Base-by-base conservation (phyloP, 306 rosid species). In the Bauhinia variegata region DNA sequence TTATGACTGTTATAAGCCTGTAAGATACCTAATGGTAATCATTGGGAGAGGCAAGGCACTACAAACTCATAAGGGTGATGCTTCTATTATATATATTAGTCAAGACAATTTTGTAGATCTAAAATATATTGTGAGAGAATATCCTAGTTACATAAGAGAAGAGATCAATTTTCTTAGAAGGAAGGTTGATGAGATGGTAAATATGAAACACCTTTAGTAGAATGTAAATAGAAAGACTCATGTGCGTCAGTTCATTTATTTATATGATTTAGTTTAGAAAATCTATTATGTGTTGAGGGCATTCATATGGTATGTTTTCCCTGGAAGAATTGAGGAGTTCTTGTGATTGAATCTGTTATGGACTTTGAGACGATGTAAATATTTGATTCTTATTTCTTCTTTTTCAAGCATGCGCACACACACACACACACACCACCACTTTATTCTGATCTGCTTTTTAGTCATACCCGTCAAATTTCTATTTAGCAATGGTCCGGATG, bases 401-500 rank as follows among this genome's bases (percentile, higher is more conserved):
- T 66, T 65, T 65, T 9, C 54, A 44, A n/a, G n/a, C 41, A 55
- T 8, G 18, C 42, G 50, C 34, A 53, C 39, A 23, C 2, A 23
- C 2, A 23, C 2, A 23, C 2, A 23, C 2, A 23, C 2, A 23
- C 2, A 23, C 30, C 47, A 57, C 75, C 58, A 39, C 60, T 62
- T 78, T 44, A 57, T 60, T 58, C 16, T 60, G 32, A 41, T 56
- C 44, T 68, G 9, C 10, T 62, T 69, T 52, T 34, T 47, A 50
- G 78, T 70, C 80, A 56, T 38, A 39, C 42, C 54, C 14, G 64
- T 60, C 69, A 54, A 4, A 23, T 23, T 56, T 67, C 50, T 67
- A 37, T 49, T 71, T 77, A 63, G 34, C 16, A 53, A 68, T 67
- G 16, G 63, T 64, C 63, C 50, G 56, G 46, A 49, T 79, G 60